Evolutionary conservation across 75 land plant genomes (phyloP).

Genomic region (Selaginella tamariscina): DNA sequence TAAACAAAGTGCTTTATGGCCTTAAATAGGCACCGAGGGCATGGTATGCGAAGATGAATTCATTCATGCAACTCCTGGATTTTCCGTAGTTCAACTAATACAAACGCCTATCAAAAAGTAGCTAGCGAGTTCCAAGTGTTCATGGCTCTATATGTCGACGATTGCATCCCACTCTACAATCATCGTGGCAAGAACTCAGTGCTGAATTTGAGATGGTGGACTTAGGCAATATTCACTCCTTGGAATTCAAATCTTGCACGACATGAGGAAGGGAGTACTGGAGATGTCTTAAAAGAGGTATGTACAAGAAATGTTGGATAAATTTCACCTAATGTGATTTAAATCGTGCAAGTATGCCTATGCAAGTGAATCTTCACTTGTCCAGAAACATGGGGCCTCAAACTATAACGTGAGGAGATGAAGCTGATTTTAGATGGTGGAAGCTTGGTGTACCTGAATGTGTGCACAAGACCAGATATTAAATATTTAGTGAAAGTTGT

Average conservation of each 20-base stretch:
- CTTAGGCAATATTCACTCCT: not conserved
- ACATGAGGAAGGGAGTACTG: too few species aligned
- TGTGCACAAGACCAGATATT: slow-evolving; percentile 28
- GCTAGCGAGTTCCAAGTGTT: not conserved
- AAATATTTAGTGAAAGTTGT: slow-evolving; percentile 20
- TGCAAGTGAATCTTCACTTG: too few species aligned
- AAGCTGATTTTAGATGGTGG: too few species aligned
- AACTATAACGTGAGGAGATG: too few species aligned
- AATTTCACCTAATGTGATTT: not conserved
- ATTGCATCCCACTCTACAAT: not conserved
- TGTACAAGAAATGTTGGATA: not conserved
- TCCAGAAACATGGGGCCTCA: too few species aligned
- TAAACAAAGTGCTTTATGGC: not conserved
- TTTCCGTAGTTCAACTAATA: not conserved
- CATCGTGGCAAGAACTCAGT: not conserved
- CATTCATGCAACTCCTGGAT: not conserved
- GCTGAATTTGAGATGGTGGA: not conserved
- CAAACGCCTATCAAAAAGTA: not conserved
- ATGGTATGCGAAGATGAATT: not conserved
- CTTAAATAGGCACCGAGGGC: not conserved
- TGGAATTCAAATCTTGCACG: not conserved
- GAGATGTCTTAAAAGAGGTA: too few species aligned
- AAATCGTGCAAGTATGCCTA: slow-evolving; percentile 14
- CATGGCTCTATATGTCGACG: not conserved
- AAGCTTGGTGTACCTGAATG: not conserved